Conservation (phyloP, 805 yeast species). For the Cephaloascus fragrans region DNA sequence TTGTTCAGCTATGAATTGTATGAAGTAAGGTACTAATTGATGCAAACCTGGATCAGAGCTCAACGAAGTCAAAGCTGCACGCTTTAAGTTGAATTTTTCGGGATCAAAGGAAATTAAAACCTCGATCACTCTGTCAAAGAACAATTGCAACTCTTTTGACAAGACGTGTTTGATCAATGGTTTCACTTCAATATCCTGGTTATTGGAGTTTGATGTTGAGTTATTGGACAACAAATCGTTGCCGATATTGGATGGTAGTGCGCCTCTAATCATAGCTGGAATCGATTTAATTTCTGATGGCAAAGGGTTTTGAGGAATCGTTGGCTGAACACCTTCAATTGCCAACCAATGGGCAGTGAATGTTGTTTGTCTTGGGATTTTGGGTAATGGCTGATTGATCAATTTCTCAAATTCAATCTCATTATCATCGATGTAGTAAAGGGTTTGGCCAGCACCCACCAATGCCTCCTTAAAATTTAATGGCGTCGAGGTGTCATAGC, state of each 20-base stretch:
- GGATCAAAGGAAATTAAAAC: slow-evolving; percentile 57
- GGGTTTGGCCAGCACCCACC: slow-evolving; percentile 85
- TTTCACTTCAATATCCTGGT: slow-evolving; percentile 54
- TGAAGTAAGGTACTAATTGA: slow-evolving; percentile 92
- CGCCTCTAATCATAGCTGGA: slow-evolving; percentile 77
- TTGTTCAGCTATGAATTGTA: slow-evolving; percentile 93
- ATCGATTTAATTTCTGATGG: slow-evolving; percentile 67
- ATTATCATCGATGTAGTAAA: slow-evolving; percentile 86
- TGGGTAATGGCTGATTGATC: slow-evolving; percentile 89
- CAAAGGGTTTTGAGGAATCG: slow-evolving; percentile 92
- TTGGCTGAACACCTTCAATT: slow-evolving; percentile 96
- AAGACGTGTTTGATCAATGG: slow-evolving; percentile 93
- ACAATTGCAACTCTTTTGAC: slow-evolving; percentile 87
- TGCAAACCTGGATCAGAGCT: slow-evolving; percentile 93
- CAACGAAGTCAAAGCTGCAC: slow-evolving; percentile 78
- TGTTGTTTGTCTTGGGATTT: slow-evolving; percentile 85
- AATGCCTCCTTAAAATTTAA: slow-evolving; percentile 78
- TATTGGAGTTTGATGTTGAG: slow-evolving; percentile 10
- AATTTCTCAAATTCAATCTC: slow-evolving; percentile 91
- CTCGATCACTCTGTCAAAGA: slow-evolving; percentile 81
- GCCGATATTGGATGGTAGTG: slow-evolving; percentile 21
- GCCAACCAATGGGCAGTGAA: slow-evolving; percentile 98
- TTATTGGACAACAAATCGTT: not conserved
- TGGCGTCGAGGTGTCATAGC: slow-evolving; percentile 67
- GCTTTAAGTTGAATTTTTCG: slow-evolving; percentile 46